A percentile compares a stretch with the other conserved stretches of the same genome.
Evolutionary conservation across 1,284 basidiomycete genomes (phyloP).

Genomic region (Grifola frondosa): DNA sequence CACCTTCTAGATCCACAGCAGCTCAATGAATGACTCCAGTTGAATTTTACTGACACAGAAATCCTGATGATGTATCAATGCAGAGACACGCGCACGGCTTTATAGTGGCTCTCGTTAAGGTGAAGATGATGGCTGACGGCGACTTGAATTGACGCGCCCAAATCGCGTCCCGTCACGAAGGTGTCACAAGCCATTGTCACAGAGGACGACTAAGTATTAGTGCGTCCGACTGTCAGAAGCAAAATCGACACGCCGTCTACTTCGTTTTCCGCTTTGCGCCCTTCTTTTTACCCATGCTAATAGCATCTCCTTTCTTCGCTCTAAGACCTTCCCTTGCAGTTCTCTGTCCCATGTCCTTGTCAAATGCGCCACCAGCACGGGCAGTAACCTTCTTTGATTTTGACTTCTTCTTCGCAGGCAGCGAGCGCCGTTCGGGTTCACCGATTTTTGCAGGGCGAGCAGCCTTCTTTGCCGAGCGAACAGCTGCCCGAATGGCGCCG

Average conservation of each 20-base stretch:
- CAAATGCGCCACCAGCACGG: slow-evolving; percentile 27
- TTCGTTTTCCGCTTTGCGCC: slow-evolving; percentile 40
- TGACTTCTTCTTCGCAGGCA: slow-evolving; percentile 19
- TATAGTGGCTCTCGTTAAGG: too few relatives aligned
- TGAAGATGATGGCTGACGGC: too few relatives aligned
- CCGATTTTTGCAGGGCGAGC: slow-evolving; percentile 58
- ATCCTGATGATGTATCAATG: too few relatives aligned
- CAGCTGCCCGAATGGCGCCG: slow-evolving; percentile 65
- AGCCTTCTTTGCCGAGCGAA: slow-evolving; percentile 84
- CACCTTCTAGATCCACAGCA: too few relatives aligned
- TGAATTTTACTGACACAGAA: too few relatives aligned
- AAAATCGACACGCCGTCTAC: slow-evolving; percentile 9
- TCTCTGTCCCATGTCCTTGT: slow-evolving; percentile 35
- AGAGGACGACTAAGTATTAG: too few relatives aligned
- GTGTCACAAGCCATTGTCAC: slow-evolving; percentile 10
- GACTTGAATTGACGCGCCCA: slow-evolving; percentile 16
- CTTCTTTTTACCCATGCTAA: slow-evolving; percentile 52
- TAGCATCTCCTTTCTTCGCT: slow-evolving; percentile 38
- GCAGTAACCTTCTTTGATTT: slow-evolving; percentile 19
- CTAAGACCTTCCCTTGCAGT: slow-evolving; percentile 34
- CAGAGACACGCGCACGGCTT: too few relatives aligned
- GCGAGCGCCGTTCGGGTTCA: slow-evolving; percentile 29
- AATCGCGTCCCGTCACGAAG: slow-evolving; percentile 15
- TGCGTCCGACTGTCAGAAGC: not conserved
- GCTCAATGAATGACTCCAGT: too few relatives aligned